Conservation (phyloP, 2,329 filamentous ascomycete genomes). For the Nigrograna mackinnonii region DNA sequence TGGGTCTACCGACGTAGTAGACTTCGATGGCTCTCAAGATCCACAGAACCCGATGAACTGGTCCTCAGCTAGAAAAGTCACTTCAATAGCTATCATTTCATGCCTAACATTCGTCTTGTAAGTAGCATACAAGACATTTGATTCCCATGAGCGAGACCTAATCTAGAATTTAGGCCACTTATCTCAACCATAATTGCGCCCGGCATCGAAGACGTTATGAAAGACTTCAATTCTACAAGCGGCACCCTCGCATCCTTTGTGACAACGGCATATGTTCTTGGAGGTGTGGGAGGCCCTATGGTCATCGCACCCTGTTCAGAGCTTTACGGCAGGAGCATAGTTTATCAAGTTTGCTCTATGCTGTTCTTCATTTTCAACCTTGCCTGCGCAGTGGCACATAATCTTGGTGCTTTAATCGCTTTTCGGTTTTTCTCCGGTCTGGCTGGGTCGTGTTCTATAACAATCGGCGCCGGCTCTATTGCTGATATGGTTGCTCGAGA, state of each 20-base stretch:
- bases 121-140: no score
- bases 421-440: slow-evolving; percentile 13
- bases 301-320: slow-evolving; percentile 19
- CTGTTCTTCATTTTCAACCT: slow-evolving; percentile 11
- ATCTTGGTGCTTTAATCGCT: slow-evolving; percentile 5
- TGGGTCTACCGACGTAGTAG: no score
- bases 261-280: slow-evolving; percentile 16
- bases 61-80: slow-evolving; percentile 25
- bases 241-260: slow-evolving; percentile 6
- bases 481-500: slow-evolving; percentile 17
- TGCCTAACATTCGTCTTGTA: slow-evolving; percentile 28
- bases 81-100: slow-evolving; percentile 22
- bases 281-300: slow-evolving; percentile 13
- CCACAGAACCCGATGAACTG: slow-evolving; percentile 40
- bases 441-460: slow-evolving; percentile 12
- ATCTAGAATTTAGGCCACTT: slow-evolving; percentile 16
- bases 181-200: slow-evolving; percentile 18
- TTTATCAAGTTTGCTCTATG: slow-evolving; percentile 11
- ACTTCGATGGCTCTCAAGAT: slow-evolving; percentile 15
- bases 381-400: slow-evolving; percentile 7
- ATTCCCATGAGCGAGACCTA: no score
- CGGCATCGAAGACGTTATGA: slow-evolving; percentile 8
- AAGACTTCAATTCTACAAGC: slow-evolving; percentile 11
- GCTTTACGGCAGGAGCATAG: slow-evolving; percentile 11
- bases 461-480: slow-evolving; percentile 21